Evolutionary conservation across 345 rosid genomes (phyloP).

Genomic region (Lumnitzera racemosa): DNA sequence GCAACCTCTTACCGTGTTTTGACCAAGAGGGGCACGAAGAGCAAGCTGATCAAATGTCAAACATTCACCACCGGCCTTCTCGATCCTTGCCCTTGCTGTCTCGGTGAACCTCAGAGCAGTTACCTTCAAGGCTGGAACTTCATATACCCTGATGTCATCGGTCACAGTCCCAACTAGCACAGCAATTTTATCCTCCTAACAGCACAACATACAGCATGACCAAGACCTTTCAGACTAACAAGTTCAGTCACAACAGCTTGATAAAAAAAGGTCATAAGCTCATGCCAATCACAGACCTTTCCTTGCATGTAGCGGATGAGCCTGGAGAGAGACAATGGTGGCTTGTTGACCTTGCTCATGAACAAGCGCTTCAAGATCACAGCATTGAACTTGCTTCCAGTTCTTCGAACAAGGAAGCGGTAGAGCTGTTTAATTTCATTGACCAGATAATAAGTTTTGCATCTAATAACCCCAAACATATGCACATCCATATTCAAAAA

Average conservation of each 20-base stretch:
- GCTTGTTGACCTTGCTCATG: slow-evolving; percentile 91
- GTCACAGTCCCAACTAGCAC: slow-evolving; percentile 89
- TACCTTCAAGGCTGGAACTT: slow-evolving; percentile 74
- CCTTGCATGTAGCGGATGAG: slow-evolving; percentile 51
- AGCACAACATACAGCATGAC: neutral
- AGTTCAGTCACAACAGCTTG: neutral
- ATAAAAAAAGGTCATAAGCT: too few species aligned
- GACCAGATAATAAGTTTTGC: neutral
- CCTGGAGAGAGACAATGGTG: slow-evolving; percentile 82
- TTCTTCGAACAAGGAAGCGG: slow-evolving; percentile 83
- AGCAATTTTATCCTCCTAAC: slow-evolving; percentile 70
- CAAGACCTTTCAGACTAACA: neutral
- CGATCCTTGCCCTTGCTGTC: slow-evolving; percentile 87
- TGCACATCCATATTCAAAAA: too few species aligned
- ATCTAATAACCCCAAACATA: neutral
- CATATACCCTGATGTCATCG: slow-evolving; percentile 79
- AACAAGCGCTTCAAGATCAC: slow-evolving; percentile 91
- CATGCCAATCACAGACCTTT: slow-evolving; percentile 40
- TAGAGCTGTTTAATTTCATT: slow-evolving; percentile 39
- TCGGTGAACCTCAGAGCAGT: slow-evolving; percentile 89
- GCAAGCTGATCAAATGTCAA: slow-evolving; percentile 94
- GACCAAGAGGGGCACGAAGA: slow-evolving; percentile 88
- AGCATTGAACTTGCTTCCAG: slow-evolving; percentile 80
- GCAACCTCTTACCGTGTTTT: slow-evolving; percentile 67
- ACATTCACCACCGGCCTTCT: slow-evolving; percentile 98